These are phyloP conservation scores for Wickerhamiella nectarea DNA, from an alignment of 805 yeast species.

Conservation along the genomic window DNA sequence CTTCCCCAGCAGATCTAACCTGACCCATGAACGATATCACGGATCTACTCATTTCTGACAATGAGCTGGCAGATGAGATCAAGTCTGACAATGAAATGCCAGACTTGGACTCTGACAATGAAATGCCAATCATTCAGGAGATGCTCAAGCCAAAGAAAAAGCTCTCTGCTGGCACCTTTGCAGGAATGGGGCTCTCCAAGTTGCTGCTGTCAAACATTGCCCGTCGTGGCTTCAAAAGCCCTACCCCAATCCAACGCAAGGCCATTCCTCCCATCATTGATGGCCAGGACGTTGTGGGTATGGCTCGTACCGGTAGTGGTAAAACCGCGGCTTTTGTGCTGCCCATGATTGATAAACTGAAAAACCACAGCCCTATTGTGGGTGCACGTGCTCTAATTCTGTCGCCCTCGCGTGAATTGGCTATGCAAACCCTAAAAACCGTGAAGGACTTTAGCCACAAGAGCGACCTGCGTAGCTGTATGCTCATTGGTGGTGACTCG, in stretches of 20 bases:
- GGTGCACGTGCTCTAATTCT: constrained; percentile 82
- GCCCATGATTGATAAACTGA: constrained; percentile 78
- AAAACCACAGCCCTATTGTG: constrained; percentile 68
- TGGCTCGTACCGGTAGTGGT: constrained; percentile 99
- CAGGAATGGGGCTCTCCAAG: constrained; percentile 78
- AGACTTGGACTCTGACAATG: constrained; percentile 30
- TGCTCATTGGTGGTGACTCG: constrained; percentile 97
- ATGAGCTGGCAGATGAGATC: constrained; percentile 9
- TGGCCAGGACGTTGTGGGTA: constrained; percentile 89
- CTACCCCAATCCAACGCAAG: constrained; percentile 96
- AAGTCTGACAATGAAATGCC: constrained; percentile 25
- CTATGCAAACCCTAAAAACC: constrained; percentile 79
- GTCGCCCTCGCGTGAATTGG: constrained; percentile 94
- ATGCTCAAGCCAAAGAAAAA: constrained; percentile 16
- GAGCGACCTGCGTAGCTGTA: constrained; percentile 64
- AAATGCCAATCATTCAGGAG: constrained; percentile 22
- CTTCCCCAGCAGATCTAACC: neutral
- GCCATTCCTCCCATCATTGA: constrained; percentile 83
- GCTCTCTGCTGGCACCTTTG: constrained; percentile 53
- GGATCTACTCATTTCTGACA: constrained; percentile 13
- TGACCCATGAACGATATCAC: constrained; percentile 8
- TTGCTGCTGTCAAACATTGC: constrained; percentile 52
- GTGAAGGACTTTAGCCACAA: constrained; percentile 79
- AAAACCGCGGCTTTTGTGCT: constrained; percentile 93
- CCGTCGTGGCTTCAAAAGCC: constrained; percentile 81